A percentile compares a stretch with the other conserved stretches of the same genome.
Conservation (phyloP, 495 filamentous ascomycete genomes). For the Annulohypoxylon moriforme region DNA sequence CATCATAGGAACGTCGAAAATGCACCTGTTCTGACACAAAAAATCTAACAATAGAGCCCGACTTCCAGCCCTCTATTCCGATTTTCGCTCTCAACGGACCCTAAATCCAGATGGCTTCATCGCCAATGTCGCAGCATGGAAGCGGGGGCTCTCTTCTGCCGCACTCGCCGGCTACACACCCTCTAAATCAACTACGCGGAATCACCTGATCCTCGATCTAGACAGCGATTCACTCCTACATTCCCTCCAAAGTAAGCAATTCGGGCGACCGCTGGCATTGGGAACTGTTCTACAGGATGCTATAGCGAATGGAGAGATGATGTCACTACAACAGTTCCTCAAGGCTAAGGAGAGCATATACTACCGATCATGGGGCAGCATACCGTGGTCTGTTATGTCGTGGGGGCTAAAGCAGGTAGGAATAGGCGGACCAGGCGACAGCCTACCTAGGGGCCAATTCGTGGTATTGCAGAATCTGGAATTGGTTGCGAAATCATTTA, state of each 20-base stretch:
- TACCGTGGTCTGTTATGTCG: conserved; percentile 66
- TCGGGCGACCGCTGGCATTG: conserved; percentile 84
- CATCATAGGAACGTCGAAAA: not conserved
- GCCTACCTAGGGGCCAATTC: conserved; percentile 63
- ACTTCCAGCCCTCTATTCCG: conserved; percentile 92
- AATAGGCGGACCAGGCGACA: conserved; percentile 64
- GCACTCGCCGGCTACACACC: conserved; percentile 67
- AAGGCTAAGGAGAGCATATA: conserved; percentile 71
- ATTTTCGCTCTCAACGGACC: conserved; percentile 80
- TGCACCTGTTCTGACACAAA: not conserved
- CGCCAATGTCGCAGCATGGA: conserved; percentile 88
- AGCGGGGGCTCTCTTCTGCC: conserved; percentile 74
- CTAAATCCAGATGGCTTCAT: conserved; percentile 92
- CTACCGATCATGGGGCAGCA: conserved; percentile 59
- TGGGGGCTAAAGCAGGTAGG: conserved; percentile 83
- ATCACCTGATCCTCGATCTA: conserved; percentile 71
- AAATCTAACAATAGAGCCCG: conserved; percentile 68
- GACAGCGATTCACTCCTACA: conserved; percentile 72
- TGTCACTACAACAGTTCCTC: conserved; percentile 74
- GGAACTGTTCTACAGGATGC: conserved; percentile 84
- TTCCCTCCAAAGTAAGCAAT: conserved; percentile 79
- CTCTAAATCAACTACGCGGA: conserved; percentile 52
- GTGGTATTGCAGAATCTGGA: conserved; percentile 71
- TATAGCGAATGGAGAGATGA: conserved; percentile 70
- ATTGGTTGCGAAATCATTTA: conserved; percentile 59